Conservation (phyloP, 306 rosid genomes). For the Corylus avellana region DNA sequence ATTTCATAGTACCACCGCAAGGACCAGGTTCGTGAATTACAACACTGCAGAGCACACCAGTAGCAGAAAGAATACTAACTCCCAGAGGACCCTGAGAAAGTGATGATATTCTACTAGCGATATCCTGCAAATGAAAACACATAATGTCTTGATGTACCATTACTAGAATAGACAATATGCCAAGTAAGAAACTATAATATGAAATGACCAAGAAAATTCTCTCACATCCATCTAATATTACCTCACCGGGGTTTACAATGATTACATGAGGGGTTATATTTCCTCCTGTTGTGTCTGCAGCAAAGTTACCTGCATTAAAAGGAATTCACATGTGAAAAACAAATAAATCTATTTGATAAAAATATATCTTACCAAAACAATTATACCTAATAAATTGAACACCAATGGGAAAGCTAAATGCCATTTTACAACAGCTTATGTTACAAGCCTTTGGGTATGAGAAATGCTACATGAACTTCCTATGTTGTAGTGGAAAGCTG, state of each 20-base stretch:
- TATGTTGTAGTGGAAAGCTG: no score
- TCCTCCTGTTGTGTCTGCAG: conserved; percentile 51
- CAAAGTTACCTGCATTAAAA: conserved; percentile 38
- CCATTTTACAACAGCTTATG: background rate
- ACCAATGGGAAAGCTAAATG: background rate
- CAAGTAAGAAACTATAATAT: background rate
- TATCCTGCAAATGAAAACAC: conserved; percentile 42
- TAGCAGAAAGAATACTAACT: conserved; percentile 50
- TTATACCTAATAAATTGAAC: background rate
- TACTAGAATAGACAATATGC: background rate
- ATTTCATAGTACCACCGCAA: conserved; percentile 24
- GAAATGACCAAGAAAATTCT: background rate
- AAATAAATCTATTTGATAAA: background rate
- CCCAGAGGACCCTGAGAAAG: conserved; percentile 20
- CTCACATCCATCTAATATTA: conserved; percentile 8
- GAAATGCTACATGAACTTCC: no score
- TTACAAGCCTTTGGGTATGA: background rate
- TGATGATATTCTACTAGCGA: conserved; percentile 20
- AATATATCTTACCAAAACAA: no score
- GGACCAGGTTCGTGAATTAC: conserved; percentile 24
- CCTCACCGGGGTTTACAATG: conserved; percentile 49
- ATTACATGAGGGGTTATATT: conserved; percentile 44
- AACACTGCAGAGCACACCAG: conserved; percentile 44
- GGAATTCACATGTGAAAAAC: conserved; percentile 10
- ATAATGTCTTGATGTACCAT: background rate